phyloP scores from a whole-genome alignment of 1,284 basidiomycete species.

The Grifola frondosa region DNA sequence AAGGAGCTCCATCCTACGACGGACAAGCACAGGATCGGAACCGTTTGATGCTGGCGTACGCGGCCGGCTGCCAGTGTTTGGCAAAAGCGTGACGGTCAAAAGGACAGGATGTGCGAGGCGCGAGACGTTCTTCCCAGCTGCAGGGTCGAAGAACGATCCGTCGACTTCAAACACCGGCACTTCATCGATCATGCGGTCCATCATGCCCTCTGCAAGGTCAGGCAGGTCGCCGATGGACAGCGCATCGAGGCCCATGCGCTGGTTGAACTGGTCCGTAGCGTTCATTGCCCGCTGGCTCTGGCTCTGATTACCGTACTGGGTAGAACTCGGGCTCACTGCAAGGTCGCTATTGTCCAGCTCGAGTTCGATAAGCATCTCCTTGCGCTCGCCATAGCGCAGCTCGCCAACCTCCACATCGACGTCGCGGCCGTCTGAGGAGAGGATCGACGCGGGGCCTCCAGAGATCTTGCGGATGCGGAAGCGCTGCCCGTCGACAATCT shows the following conservation, averaged over 20 bases:
- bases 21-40: constrained; percentile 83
- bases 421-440: constrained; percentile 85
- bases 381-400: constrained; percentile 85
- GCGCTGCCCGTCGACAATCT: constrained; percentile 77
- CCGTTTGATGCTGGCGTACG: constrained; percentile 47
- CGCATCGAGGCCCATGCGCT: constrained; percentile 76
- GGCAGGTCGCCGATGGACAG: constrained; percentile 67
- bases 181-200: constrained; percentile 91
- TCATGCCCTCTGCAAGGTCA: constrained; percentile 80
- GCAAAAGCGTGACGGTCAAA: constrained; percentile 84
- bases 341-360: constrained; percentile 81
- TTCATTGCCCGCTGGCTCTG: constrained; percentile 45
- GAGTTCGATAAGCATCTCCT: constrained; percentile 93
- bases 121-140: constrained; percentile 76
- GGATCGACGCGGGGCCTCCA: constrained; percentile 79
- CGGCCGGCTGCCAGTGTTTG: constrained; percentile 41
- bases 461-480: constrained; percentile 92
- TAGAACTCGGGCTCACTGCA: constrained; percentile 23
- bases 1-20: constrained; percentile 91
- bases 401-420: constrained; percentile 96
- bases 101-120: constrained; percentile 86
- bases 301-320: constrained; percentile 23
- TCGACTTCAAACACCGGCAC: constrained; percentile 91
- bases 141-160: constrained; percentile 89
- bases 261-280: constrained; percentile 79